Evolutionary conservation across 768 basidiomycete genomes (phyloP), one percentile per base, ranked within the genome.

Genomic region (Lyophyllum shimeji): DNA sequence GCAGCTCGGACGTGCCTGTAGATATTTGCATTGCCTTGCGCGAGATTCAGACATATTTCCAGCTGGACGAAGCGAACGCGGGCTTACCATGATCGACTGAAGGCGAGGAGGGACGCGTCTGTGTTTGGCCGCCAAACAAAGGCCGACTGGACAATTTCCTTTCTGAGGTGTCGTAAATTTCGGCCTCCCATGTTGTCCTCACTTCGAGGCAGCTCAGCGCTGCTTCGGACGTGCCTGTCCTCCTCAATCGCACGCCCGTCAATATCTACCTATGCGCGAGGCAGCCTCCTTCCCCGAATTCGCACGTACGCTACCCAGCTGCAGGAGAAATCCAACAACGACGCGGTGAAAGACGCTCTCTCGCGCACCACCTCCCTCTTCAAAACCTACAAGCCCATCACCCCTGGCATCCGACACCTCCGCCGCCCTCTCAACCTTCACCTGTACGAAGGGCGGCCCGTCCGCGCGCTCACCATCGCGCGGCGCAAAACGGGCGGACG

Each of bases 351-450:
- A 24, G 63, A 65, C 18, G 80, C 82, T 13, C 76, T 86, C 53
- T 70, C 79, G 2, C 78, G 85, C 52, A 77, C 78, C 45, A 71
- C 79, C 23, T 74, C 74, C 44, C 74, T 87, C 52, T 93, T 86
- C 80, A 95, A 95, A 74, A 93, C 87, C 20, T 95, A 91, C 76
- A 93, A 95, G 66, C 93, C 94, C 63, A 77, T 93, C 53, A 85
- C 91, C 0, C 93, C 93, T 1, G 84, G 88, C 61, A 80, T 94
- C 33, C 93, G 96, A 37, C 94, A 97, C 69, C 82, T 95, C 43
- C 82, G 83, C 29, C 84, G 89, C n/a, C 90, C 93, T 2, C 74
- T 93, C 49, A 87, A 90, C 60, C 79, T 80, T 3, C 94, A 98
- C 63, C 67, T 98, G 20, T 95, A 87, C 75, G 78, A 84, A 60